A percentile compares a stretch with the other conserved stretches of the same genome.
phyloP scores from a whole-genome alignment of 2,329 filamentous ascomycete genomes.

The Neospermospora avenae region DNA sequence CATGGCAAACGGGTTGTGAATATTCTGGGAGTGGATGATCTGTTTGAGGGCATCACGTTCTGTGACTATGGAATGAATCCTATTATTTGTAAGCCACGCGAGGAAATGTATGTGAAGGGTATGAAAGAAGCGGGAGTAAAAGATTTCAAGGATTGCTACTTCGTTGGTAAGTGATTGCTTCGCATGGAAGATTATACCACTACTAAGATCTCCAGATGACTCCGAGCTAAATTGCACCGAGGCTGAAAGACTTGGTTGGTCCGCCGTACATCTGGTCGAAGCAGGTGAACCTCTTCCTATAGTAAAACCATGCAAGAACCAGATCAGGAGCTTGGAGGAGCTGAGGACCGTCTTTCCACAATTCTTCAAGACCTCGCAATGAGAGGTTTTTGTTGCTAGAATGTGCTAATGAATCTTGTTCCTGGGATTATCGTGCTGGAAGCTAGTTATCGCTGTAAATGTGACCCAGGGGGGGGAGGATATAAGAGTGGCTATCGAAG shows the following conservation, averaged over 20 bases:
- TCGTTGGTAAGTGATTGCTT: constrained; percentile 70
- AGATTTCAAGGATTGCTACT: constrained; percentile 73
- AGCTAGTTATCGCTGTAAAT: not conserved
- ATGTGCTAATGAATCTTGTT: not conserved
- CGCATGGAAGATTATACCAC: not conserved
- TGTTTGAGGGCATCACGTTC: constrained; percentile 93
- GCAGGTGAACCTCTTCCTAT: constrained; percentile 62
- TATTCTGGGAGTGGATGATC: constrained; percentile 76
- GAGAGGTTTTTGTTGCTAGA: not conserved
- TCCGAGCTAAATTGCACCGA: constrained; percentile 77
- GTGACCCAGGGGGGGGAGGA: not conserved
- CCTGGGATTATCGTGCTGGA: not conserved
- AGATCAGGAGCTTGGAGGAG: constrained; percentile 74
- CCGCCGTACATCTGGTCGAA: constrained; percentile 80
- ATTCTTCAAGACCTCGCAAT: constrained; percentile 64
- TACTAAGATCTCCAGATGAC: constrained; percentile 60
- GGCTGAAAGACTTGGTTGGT: constrained; percentile 81
- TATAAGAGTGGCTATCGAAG: not conserved
- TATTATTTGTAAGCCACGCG: constrained; percentile 83
- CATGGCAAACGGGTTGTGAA: constrained; percentile 81
- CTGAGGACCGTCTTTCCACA: constrained; percentile 75
- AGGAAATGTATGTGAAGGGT: constrained; percentile 81
- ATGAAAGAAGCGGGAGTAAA: constrained; percentile 78
- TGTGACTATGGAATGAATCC: constrained; percentile 78
- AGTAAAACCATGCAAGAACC: constrained; percentile 65